Evolutionary conservation across 1,139 yeast genomes (phyloP), one percentile per base, ranked within the genome.

Genomic region (Geotrichum aggregatum): DNA sequence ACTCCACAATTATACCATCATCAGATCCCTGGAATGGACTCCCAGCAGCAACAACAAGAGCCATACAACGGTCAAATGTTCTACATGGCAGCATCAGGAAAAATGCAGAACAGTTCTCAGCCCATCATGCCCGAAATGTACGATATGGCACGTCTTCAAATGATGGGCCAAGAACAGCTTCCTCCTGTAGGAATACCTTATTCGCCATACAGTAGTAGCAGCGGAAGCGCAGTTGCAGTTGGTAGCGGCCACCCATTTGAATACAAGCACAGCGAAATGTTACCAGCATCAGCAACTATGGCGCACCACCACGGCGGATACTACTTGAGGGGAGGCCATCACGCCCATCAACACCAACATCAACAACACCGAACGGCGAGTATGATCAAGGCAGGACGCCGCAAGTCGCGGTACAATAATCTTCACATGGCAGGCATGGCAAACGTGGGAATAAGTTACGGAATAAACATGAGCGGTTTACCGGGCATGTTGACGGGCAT

Each of bases 81-180:
- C 21, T 22, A 16, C 16, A n/a, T 30, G 35, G 10, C 26, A 4
- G 26, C 22, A 41, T 24, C 28, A 5, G 28, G 28, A 43, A n/a
- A 19, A 43, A 1, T 31, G 11, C 19, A 28, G 14, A 19, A n/a
- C n/a, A 36, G 24, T 16, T 6, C 24, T 3, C 41, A n/a, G 24
- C 8, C 41, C 24, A 11, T 36, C 5, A 5, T 36, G 21, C 41
- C 41, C 41, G 41, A 36, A 11, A 36, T 36, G 18, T 36, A 36
- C 21, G 41, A 36, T 3, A 36, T 36, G 46, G 21, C 30, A 6
- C 36, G 46, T 30, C 10, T 43, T n/a, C 46, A 31, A 3, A 11
- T 33, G 21, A 11, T 43, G 24, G 46, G 46, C n/a, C 46, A 43
- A 22, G 34, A 43, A 19, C 46, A 16, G 18, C 36, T 43, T 31